Evolutionary conservation across 805 yeast genomes (phyloP), one percentile per base, ranked within the genome.

Genomic region (Alloascoidea africana): DNA sequence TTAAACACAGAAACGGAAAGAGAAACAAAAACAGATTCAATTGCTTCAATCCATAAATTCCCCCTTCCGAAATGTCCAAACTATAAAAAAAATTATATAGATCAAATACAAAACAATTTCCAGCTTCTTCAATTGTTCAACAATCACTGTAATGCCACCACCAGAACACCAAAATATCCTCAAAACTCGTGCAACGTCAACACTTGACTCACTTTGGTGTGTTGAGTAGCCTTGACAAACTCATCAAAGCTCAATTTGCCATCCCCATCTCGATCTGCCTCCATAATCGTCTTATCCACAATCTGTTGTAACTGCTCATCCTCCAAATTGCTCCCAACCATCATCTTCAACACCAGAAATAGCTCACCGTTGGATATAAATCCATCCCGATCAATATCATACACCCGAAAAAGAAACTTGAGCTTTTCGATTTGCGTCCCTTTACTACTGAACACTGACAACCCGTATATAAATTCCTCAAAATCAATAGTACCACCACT

Each of bases 341-440:
- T 82, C 68, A 78, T 76, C 52, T 82, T 76, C 59, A 82, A 61
- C 18, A 82, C 93, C 16, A 81, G 63, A 47, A 73, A 82, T 38
- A 82, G 53, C 53, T 82, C 94, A 14, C 93, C 94, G 50, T 81
- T 81, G 1, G 89, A 82, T 19, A 82, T 82, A 48, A 46, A 81
- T 0, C 93, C 93, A 50, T 82, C 94, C 39, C 80, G 66, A 54
- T 82, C 94, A 42, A 82, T 79, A 50, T 82, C 94, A 49, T 82
- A 82, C 14, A 82, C 76, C 50, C 73, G 77, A 56, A 82, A 82
- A 5, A 87, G 79, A 60, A 82, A 82, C 48, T 59, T 62, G 39
- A 81, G 58, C 51, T 79, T 80, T 42, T 77, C 89, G 36, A 69
- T 71, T 35, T 73, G 70, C 14, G 73, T 64, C 1, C 82, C 73